phyloP scores from a whole-genome alignment of 1,284 basidiomycete species.

The Cryptococcus sp. region DNA sequence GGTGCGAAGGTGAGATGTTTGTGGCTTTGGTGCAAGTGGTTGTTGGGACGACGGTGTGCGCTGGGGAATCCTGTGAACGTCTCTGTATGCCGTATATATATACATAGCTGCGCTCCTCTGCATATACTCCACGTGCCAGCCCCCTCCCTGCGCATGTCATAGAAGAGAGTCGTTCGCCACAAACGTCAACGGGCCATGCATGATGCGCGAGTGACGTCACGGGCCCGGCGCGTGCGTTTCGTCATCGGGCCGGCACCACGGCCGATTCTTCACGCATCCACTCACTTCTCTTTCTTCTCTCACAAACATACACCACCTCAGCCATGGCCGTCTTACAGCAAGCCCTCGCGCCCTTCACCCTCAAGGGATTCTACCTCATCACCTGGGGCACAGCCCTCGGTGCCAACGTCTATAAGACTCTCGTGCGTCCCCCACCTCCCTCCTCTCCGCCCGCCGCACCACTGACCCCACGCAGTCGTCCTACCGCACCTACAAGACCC shows the following conservation, averaged over 20 bases:
- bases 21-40: not conserved
- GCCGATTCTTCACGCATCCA: not conserved
- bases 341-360: slow-evolving; percentile 45
- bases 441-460: not conserved
- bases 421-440: slow-evolving; percentile 29
- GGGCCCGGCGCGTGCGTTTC: no score
- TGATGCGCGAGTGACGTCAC: not conserved
- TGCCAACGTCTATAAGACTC: slow-evolving; percentile 43
- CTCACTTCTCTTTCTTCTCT: not conserved
- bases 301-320: slow-evolving; percentile 1
- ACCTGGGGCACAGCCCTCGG: slow-evolving; percentile 50
- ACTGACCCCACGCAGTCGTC: slow-evolving; percentile 21
- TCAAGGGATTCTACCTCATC: slow-evolving; percentile 50
- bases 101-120: not conserved
- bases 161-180: not conserved
- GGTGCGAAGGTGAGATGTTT: slow-evolving; percentile 2
- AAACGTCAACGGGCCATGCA: not conserved
- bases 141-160: no score
- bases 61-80: not conserved
- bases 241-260: not conserved
- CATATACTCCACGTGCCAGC: not conserved
- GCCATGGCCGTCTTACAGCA: slow-evolving; percentile 27
- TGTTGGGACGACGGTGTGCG: not conserved
- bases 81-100: not conserved
- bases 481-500: slow-evolving; percentile 30